Evolutionary conservation across 805 yeast genomes (phyloP).

Genomic region (Peterozyma toletana): DNA sequence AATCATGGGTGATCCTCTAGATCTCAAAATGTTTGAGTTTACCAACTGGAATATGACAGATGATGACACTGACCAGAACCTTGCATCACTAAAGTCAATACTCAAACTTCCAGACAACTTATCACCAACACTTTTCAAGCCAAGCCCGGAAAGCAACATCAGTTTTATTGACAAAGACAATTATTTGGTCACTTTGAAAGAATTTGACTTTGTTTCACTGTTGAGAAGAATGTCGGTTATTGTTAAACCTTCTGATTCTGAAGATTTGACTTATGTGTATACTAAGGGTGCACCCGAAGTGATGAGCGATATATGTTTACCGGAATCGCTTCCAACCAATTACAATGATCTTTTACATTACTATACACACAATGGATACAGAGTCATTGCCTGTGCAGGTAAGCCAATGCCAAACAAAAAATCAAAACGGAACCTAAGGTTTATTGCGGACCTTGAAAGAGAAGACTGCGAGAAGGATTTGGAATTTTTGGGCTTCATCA

Average conservation of each 20-base stretch:
- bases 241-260: conserved; percentile 36
- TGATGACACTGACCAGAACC: conserved; percentile 36
- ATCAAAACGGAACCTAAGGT: conserved; percentile 34
- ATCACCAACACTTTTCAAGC: conserved; percentile 44
- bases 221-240: conserved; percentile 89
- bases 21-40: conserved; percentile 87
- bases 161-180: conserved; percentile 18
- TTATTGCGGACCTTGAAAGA: conserved; percentile 45
- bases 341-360: conserved; percentile 68
- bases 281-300: conserved; percentile 99
- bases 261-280: conserved; percentile 38
- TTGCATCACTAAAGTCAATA: conserved; percentile 14
- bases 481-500: conserved; percentile 77
- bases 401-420: conserved; percentile 31
- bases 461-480: conserved; percentile 63
- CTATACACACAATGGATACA: conserved; percentile 89
- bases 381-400: conserved; percentile 89
- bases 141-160: conserved; percentile 18
- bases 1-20: conserved; percentile 89
- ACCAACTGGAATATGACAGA: conserved; percentile 74
- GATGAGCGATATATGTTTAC: conserved; percentile 68
- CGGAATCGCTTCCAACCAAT: conserved; percentile 64
- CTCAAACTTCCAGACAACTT: conserved; percentile 29
- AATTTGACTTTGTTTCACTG: conserved; percentile 79
- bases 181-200: conserved; percentile 30